Conservation (phyloP, 1,284 basidiomycete genomes). For the Naganishia liquefaciens region DNA sequence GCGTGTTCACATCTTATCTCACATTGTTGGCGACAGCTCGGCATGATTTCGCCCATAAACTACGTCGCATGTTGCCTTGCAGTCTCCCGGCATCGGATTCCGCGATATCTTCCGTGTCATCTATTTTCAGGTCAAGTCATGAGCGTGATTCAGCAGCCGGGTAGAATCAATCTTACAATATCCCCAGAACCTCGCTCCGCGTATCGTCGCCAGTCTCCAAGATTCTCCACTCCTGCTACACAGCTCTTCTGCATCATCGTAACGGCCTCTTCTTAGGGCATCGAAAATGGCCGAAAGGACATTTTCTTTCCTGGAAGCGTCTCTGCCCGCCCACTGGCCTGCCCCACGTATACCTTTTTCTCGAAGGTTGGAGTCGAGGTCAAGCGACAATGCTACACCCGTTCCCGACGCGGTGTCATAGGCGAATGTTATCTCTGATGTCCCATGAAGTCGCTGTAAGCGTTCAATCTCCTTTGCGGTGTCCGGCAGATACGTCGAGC, state of each 20-base stretch:
- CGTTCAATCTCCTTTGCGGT: conserved; percentile 25
- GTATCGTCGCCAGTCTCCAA: conserved; percentile 62
- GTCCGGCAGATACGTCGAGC: conserved; percentile 29
- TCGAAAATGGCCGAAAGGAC: conserved; percentile 14
- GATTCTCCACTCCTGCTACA: conserved; percentile 82
- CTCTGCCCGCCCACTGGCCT: conserved; percentile 25
- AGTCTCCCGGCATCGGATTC: conserved; percentile 61
- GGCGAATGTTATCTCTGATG: not conserved
- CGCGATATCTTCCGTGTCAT: conserved; percentile 21
- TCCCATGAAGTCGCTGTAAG: conserved; percentile 16
- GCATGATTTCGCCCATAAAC: conserved; percentile 83
- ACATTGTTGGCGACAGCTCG: conserved; percentile 75
- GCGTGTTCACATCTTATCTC: conserved; percentile 39
- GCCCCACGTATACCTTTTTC: conserved; percentile 27
- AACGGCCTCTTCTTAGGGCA: conserved; percentile 60
- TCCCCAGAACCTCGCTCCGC: conserved; percentile 32
- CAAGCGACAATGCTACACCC: conserved; percentile 29
- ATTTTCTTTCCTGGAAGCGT: conserved; percentile 24
- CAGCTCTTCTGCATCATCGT: conserved; percentile 79
- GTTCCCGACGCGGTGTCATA: not conserved
- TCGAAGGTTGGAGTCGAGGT: conserved; percentile 32
- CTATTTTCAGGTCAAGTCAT: conserved; percentile 28
- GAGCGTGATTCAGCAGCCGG: not conserved
- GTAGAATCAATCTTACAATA: not conserved
- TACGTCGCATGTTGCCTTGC: conserved; percentile 69